phyloP scores from a whole-genome alignment of 2,329 filamentous ascomycete genomes.

The Fusarium pseudonygamai region DNA sequence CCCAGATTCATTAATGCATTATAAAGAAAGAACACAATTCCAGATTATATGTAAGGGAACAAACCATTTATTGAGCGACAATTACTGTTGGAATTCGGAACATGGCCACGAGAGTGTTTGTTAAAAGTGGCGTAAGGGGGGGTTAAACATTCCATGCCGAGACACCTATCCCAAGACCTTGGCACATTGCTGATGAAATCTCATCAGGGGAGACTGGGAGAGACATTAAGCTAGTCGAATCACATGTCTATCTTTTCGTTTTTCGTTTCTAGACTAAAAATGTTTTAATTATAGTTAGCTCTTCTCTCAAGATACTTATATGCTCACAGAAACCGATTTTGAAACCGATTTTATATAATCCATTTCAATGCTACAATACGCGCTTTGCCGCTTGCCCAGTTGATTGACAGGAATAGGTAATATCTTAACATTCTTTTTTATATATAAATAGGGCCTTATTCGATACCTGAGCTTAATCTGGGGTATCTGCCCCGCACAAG shows the following conservation, averaged over 20 bases:
- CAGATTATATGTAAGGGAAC: rapidly evolving
- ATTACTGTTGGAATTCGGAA: background rate
- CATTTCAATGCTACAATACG: rapidly evolving
- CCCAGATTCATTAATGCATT: background rate
- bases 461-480: too few species aligned
- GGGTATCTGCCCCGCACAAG: too few species aligned
- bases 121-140: background rate
- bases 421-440: background rate
- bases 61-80: rapidly evolving
- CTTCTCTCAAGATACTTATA: rapidly evolving
- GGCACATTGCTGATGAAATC: background rate
- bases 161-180: background rate
- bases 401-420: rapidly evolving
- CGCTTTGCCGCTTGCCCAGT: too few species aligned
- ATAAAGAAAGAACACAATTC: too few species aligned
- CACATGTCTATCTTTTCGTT: rapidly evolving
- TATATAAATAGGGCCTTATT: too few species aligned
- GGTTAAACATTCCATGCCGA: background rate
- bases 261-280: too few species aligned
- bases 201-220: background rate
- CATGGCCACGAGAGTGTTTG: background rate
- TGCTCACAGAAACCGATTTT: rapidly evolving
- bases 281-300: rapidly evolving
- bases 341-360: rapidly evolving
- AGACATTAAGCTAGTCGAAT: rapidly evolving